phyloP scores from a whole-genome alignment of 352 stramenopile species.

The Globisporangium echinulatum region DNA sequence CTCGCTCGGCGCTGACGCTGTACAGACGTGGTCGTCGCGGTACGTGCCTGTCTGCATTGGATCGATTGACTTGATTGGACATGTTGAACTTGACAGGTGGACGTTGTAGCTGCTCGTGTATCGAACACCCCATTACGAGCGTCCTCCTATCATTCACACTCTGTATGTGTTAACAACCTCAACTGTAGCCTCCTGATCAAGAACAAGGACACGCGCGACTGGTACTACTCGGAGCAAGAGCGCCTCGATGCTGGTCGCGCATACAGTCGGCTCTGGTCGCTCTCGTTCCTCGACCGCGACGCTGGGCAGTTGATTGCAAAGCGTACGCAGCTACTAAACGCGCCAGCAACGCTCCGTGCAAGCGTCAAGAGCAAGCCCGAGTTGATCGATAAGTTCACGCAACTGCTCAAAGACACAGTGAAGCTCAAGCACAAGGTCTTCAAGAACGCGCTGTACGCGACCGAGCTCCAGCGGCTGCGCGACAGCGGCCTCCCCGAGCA shows the following conservation, averaged over 20 bases:
- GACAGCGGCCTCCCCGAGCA: conserved; percentile 59
- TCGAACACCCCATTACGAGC: background rate
- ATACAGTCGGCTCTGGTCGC: conserved; percentile 68
- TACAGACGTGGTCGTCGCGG: conserved; percentile 79
- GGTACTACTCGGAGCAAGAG: conserved; percentile 80
- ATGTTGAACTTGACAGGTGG: background rate
- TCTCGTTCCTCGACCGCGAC: conserved; percentile 78
- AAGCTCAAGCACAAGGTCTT: conserved; percentile 89
- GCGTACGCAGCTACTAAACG: conserved; percentile 61
- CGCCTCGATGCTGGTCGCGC: conserved; percentile 68
- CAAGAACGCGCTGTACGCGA: conserved; percentile 58
- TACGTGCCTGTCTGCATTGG: conserved; percentile 5
- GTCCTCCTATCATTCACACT: too few relatives aligned
- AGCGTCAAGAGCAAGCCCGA: conserved; percentile 74
- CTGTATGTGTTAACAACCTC: too few relatives aligned
- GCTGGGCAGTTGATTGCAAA: conserved; percentile 72
- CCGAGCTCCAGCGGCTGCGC: conserved; percentile 47
- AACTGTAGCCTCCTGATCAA: conserved; percentile 66
- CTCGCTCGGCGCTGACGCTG: conserved; percentile 51
- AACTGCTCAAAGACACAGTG: conserved; percentile 80
- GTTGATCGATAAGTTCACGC: conserved; percentile 82
- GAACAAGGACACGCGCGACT: conserved; percentile 83
- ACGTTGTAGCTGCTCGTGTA: background rate
- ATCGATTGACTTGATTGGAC: background rate
- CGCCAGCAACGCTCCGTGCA: conserved; percentile 50